Evolutionary conservation across 345 rosid genomes (phyloP).

Genomic region (Syzygium aqueum): DNA sequence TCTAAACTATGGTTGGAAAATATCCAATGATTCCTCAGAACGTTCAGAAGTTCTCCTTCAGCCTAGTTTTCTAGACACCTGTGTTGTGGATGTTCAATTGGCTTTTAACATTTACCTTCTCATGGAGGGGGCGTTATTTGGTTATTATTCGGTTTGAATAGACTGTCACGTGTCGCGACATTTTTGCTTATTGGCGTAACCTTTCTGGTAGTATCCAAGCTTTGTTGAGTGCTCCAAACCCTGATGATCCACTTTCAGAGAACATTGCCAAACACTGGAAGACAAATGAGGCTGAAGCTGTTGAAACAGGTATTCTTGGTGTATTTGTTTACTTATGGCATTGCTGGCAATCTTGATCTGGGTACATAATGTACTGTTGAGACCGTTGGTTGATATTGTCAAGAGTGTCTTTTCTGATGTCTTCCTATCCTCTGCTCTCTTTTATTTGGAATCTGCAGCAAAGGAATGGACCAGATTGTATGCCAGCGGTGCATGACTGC

Average conservation of each 20-base stretch:
- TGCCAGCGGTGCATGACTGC: conserved; percentile 70
- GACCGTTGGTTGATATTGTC: background rate
- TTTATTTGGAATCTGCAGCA: conserved; percentile 37
- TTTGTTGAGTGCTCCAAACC: conserved; percentile 95
- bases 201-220: conserved; percentile 70
- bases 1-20: background rate
- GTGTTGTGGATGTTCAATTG: background rate
- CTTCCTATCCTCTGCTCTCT: background rate
- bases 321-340: background rate
- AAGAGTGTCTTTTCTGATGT: background rate
- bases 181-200: background rate
- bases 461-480: conserved; percentile 97
- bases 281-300: conserved; percentile 91
- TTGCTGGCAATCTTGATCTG: background rate
- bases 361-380: background rate
- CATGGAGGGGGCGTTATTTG: background rate
- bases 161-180: background rate
- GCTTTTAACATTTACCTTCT: background rate
- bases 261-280: conserved; percentile 99
- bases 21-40: background rate
- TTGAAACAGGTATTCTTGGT: conserved; percentile 68
- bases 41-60: background rate
- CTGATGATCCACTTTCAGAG: conserved; percentile 97
- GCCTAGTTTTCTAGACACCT: background rate
- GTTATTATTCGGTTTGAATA: background rate